Evolutionary conservation across 23 red algal genomes (phyloP).

Genomic region (Gracilaria vermiculophylla): DNA sequence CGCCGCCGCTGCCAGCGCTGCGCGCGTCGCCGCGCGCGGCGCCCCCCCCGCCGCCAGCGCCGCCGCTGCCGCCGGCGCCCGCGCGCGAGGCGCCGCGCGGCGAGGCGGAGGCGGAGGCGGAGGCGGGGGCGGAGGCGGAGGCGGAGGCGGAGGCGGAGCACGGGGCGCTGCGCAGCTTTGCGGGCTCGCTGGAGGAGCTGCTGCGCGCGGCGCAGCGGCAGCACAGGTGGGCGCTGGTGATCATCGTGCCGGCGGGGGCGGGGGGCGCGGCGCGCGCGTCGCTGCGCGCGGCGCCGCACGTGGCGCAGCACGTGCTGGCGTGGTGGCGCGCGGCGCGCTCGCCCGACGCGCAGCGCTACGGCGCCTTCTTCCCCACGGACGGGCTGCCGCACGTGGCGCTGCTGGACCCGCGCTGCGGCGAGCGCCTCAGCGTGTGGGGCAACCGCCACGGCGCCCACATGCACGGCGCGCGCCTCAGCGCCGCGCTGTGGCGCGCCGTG

Average conservation of each 20-base stretch:
- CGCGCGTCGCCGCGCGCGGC: no score
- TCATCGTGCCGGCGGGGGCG: constrained; percentile 29
- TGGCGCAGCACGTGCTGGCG: constrained; percentile 9
- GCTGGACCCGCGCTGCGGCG: constrained; percentile 66
- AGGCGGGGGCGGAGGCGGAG: no score
- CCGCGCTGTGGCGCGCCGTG: constrained; percentile 20
- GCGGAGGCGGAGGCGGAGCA: no score
- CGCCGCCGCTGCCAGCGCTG: neutral
- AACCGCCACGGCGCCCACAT: constrained; percentile 43
- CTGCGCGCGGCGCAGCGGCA: constrained; percentile 13
- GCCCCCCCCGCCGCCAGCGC: no score
- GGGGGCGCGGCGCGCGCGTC: constrained; percentile 13
- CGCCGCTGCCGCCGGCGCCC: no score
- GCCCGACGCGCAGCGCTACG: constrained; percentile 44
- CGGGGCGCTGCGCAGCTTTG: no score
- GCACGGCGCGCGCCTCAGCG: neutral
- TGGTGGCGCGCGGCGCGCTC: constrained; percentile 46
- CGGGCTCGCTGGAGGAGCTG: constrained; percentile 24
- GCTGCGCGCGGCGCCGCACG: constrained; percentile 24
- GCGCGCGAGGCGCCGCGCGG: no score
- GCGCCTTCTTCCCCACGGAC: constrained; percentile 50
- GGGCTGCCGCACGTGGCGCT: constrained; percentile 59
- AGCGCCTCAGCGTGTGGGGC: constrained; percentile 72
- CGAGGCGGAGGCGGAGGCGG: no score
- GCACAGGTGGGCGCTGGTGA: constrained; percentile 28